phyloP scores from a whole-genome alignment of 228 moss, liverwort and hornwort genomes.

The Sphagnum fallax region DNA sequence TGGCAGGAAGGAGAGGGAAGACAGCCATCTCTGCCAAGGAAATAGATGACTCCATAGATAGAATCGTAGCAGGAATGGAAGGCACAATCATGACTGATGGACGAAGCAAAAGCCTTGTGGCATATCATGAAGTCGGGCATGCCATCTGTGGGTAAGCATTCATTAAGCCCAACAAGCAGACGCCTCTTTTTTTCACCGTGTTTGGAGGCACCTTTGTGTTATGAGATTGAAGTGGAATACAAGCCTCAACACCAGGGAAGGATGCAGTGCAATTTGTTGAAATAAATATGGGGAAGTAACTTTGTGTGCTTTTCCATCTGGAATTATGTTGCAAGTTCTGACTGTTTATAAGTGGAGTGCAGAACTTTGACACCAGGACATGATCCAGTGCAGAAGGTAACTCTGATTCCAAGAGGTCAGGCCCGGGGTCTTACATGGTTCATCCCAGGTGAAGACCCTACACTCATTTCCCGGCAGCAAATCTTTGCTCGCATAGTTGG shows the following conservation, averaged over 20 bases:
- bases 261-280: no score
- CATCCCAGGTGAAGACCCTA: slow-evolving; percentile 53
- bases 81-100: slow-evolving; percentile 60
- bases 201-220: no score
- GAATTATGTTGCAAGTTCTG: no score
- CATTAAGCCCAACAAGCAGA: no score
- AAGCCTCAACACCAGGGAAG: no score
- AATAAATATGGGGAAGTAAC: no score
- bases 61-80: slow-evolving; percentile 60
- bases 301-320: no score
- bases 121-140: slow-evolving; percentile 60
- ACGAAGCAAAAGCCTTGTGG: slow-evolving; percentile 46
- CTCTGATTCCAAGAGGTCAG: slow-evolving; percentile 51
- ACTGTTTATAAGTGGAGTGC: slow-evolving; percentile 1
- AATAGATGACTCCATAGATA: slow-evolving; percentile 55
- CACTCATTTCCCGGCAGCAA: slow-evolving; percentile 45
- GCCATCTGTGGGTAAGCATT: slow-evolving; percentile 46
- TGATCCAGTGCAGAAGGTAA: slow-evolving; percentile 55
- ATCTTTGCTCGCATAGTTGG: slow-evolving; percentile 58
- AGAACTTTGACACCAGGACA: slow-evolving; percentile 64
- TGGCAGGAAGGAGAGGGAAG: slow-evolving; percentile 51
- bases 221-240: no score
- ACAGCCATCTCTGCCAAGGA: slow-evolving; percentile 49
- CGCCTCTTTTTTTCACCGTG: background rate
- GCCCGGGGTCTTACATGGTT: slow-evolving; percentile 61